Evolutionary conservation across 129 eudicot genomes (phyloP), one percentile per base, ranked within the genome.

Genomic region (Heracleum sosnowskyi): DNA sequence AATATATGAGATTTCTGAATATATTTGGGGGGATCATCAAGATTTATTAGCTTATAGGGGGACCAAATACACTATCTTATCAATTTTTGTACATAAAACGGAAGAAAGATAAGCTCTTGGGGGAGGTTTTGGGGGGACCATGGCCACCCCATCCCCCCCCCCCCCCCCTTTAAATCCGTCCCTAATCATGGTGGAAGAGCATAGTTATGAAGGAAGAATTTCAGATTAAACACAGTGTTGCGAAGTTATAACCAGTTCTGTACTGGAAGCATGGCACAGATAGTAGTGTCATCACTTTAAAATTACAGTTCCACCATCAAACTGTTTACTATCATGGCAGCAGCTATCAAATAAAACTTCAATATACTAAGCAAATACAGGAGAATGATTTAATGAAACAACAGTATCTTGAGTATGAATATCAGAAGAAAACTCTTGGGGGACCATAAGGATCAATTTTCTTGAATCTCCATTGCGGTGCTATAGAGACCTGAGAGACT

Each of bases 401-500:
- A 29, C 45, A 49, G 66, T 6, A 39, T 18, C 39, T 60, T 13
- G 44, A 15, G 5, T 77, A 62, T 28, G 31, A 28, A 40, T 41
- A 7, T 26, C 36, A 45, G 26, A 77, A 64, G 12, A 37, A 39
- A n/a, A 62, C 33, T 64, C 39, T 39, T 41, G 42, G 33, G n/a
- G 17, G 40, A 12, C 64, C 75, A 45, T 5, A 31, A 69, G 64
- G 34, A 33, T n/a, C 24, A 79, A 66, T 28, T 72, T 68, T 45
- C 40, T 41, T 20, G 28, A 70, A 69, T 69, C 66, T 68, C 37
- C 28, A 46, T 44, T 51, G 33, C 20, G 0, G 69, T 81, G 77
- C 37, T 64, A 62, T 63, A 42, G 49, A 57, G 82, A 81, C 70
- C 49, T 81, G 69, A 74, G 82, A 81, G 74, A 47, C 77, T 70